Evolutionary conservation across 2,329 filamentous ascomycete genomes (phyloP).

Genomic region (Setomelanomma holmii): DNA sequence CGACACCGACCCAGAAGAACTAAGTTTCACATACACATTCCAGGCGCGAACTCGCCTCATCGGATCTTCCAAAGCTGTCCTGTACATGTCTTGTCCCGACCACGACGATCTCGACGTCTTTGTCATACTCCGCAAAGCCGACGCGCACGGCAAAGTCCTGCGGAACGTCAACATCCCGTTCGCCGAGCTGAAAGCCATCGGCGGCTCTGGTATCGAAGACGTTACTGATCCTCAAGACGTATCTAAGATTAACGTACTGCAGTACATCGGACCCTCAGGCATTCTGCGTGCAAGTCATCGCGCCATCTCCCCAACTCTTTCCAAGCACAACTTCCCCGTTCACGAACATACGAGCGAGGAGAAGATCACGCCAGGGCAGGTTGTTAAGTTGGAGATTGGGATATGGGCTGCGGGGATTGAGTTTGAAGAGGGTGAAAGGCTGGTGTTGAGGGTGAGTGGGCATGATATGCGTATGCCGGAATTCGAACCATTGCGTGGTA

Average conservation of each 20-base stretch:
- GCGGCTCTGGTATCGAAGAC: not conserved
- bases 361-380: constrained; percentile 45
- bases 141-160: constrained; percentile 48
- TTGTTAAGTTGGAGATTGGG: constrained; percentile 30
- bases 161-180: constrained; percentile 54
- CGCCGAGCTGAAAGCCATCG: constrained; percentile 10
- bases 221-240: not conserved
- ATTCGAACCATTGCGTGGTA: not conserved
- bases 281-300: constrained; percentile 22
- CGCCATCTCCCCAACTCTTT: constrained; percentile 9
- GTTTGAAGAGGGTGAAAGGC: constrained; percentile 45
- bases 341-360: constrained; percentile 52
- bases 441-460: not conserved
- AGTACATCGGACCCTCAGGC: constrained; percentile 15
- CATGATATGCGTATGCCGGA: not conserved
- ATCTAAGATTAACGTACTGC: not conserved
- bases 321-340: constrained; percentile 30
- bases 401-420: constrained; percentile 48
- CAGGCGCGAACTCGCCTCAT: constrained; percentile 49
- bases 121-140: constrained; percentile 23
- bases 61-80: constrained; percentile 56
- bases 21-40: constrained; percentile 49
- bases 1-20: constrained; percentile 18
- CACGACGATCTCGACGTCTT: constrained; percentile 52
- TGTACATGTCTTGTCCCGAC: constrained; percentile 55